Evolutionary conservation across 805 yeast species (phyloP).

Genomic region (Wickerhamomyces strasburgensis): DNA sequence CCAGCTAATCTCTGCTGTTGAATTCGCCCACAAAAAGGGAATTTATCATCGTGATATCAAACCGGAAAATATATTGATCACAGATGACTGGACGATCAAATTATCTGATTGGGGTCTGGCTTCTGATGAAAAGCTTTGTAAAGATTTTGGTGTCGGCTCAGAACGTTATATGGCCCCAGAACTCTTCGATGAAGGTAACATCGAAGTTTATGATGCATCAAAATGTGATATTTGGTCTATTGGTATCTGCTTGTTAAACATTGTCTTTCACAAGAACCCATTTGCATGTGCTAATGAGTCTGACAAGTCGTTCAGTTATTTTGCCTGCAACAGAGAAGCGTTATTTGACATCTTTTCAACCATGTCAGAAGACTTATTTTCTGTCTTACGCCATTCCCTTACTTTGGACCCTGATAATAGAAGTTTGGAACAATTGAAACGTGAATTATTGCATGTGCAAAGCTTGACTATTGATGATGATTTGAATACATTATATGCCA

Average conservation of each 20-base stretch:
- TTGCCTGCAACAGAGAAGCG: conserved; percentile 83
- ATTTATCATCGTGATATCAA: conserved; percentile 83
- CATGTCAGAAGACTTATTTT: conserved; percentile 80
- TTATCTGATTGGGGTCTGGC: conserved; percentile 77
- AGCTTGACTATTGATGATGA: conserved; percentile 85
- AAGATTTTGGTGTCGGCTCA: conserved; percentile 82
- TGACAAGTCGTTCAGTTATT: conserved; percentile 80
- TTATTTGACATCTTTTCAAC: conserved; percentile 87
- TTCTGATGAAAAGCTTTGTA: conserved; percentile 44
- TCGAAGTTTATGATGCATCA: conserved; percentile 67
- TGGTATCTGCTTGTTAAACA: conserved; percentile 76
- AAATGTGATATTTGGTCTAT: conserved; percentile 87
- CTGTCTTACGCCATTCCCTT: conserved; percentile 71
- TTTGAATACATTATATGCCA: conserved; percentile 36
- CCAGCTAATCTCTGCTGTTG: conserved; percentile 68
- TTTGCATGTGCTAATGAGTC: conserved; percentile 74
- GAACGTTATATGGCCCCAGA: conserved; percentile 97
- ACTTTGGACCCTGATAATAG: conserved; percentile 87
- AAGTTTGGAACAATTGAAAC: conserved; percentile 53
- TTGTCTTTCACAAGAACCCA: conserved; percentile 86
- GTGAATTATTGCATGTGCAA: conserved; percentile 54
- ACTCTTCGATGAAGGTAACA: conserved; percentile 53
- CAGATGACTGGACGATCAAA: conserved; percentile 49
- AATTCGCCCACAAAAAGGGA: conserved; percentile 62
- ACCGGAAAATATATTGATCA: conserved; percentile 69